These are phyloP conservation scores for Strobilomyces dryophilus DNA, from an alignment of 768 basidiomycete genomes.

Conservation along the genomic window DNA sequence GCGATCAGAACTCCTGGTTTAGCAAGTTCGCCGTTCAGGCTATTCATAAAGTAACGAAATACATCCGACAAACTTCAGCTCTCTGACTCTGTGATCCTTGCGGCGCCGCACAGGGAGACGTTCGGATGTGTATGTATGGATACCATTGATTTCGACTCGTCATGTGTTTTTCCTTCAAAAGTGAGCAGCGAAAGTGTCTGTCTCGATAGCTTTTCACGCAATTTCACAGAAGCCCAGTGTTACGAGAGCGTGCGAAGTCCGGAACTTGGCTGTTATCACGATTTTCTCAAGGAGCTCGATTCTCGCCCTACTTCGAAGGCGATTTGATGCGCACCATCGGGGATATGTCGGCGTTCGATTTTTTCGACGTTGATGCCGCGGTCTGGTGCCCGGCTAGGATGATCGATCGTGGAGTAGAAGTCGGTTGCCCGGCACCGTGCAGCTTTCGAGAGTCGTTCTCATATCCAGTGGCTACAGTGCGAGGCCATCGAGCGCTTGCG, in stretches of 20 bases:
- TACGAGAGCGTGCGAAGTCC: neutral
- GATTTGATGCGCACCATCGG: neutral
- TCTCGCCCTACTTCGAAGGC: neutral
- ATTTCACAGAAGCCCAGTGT: neutral
- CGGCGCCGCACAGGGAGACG: neutral
- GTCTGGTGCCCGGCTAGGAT: too few species aligned
- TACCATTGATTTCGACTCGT: neutral
- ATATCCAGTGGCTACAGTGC: too few species aligned
- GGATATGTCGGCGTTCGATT: neutral
- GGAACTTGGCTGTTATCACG: neutral
- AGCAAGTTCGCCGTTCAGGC: neutral
- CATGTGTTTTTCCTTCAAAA: constrained; percentile 6
- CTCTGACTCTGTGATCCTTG: neutral
- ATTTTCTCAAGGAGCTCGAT: neutral
- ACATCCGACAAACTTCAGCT: neutral
- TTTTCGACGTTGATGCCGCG: neutral
- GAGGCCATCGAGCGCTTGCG: neutral
- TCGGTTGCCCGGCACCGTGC: neutral
- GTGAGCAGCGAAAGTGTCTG: constrained; percentile 4
- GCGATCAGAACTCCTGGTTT: neutral
- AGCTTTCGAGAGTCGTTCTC: neutral
- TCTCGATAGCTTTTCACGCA: neutral
- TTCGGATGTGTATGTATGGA: neutral
- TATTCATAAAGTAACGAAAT: neutral
- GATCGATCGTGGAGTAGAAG: neutral